Base-by-base conservation (phyloP, 2,329 filamentous ascomycete genomes). In the Xenoacremonium recifei region DNA sequence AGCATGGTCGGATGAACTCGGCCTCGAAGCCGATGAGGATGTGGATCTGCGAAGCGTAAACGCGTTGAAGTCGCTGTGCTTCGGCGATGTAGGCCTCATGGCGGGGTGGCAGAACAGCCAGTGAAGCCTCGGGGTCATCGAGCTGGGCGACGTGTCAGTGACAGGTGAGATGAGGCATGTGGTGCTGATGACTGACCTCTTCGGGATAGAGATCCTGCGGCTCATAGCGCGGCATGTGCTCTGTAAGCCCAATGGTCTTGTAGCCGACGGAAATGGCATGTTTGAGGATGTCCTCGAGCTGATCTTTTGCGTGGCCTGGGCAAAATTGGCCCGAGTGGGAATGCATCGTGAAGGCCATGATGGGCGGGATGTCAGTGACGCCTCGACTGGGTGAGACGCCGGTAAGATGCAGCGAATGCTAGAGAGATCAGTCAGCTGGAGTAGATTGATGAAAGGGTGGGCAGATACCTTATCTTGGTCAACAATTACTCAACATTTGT, bases 261-360 rank as follows among this genome's bases (percentile, higher is more conserved):
- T 95, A 93, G 32, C 86, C 84, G 47, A 85, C 76, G 35, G 75
- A 67, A 53, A 97, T 89, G 51, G 92, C 92, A 11, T 83, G 79
- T 59, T 84, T 79, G 55, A 97, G 73, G 36, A 97, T 80, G 51
- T 89, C 84, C 65, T 97, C 92, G 9, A 99, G 79, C 16, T 82
- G 77, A 63, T 95, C 82, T 61, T 85, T 82, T 37, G 93, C 93
- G 71, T 99, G 93, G 55, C 85, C 82, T 9, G 84, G 84, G 71
- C 93, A 99, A 73, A 99, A 99, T 65, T 99, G 89, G 50, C 93
- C 93, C 27, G 93, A 97, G 70, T 99, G 93, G 61, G 89, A 95
- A 68, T 99, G 93, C 74, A 97, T 95, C 4, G 93, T 95, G 71
- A 95, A 96, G 2, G 92, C 91, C 93, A 97, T 97, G 39, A 29